Evolutionary conservation across 176 grass and related monocot genomes (phyloP), one percentile per base, ranked within the genome.

Genomic region (Ananas comosus): DNA sequence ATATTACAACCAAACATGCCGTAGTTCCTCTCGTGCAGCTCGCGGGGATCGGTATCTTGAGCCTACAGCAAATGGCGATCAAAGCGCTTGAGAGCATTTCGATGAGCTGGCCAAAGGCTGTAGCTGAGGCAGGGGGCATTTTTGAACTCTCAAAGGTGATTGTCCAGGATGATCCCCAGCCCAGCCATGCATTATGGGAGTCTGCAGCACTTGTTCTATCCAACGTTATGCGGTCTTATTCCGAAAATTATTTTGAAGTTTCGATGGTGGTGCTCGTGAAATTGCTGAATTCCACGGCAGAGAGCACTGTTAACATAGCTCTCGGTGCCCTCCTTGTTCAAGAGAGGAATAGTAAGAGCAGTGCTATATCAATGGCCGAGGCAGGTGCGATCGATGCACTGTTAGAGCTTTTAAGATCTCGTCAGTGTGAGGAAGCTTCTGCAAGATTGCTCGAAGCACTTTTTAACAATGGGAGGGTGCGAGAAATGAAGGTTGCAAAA

Each of bases 101-200:
- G 51, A 69, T 85, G 53, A 97, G 86, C 80, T 97, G 93, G 86
- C 93, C 93, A 13, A 97, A 92, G 77, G 92, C 81, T 81, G 86
- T 96, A 50, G 92, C 92, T 64, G 92, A 92, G 70, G 88, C 92
- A 67, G 89, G 89, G 76, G 93, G 93, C 61, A 92, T 97, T 72
- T 92, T 83, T 79, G 93, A 97, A 82, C 84, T 97, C 71, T 97
- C 93, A 53, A 97, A 97, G 70, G 89, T 97, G 63, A 92, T 97
- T 80, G 83, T 92, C 71, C 93, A 92, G 76, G 86, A 92, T 64
- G 93, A 92, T 48, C 93, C 93, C 72, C 84, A 87, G 63, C 89
- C 89, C 74, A 90, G 81, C 82, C 89, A 81, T 78, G 86, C 86
- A 70, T 73, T 97, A 68, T 97, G 93, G 93, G 93, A 97, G 70